Percentiles rank a stretch among this genome's conserved stretches.
Conservation (phyloP, 192 early-diverging fungal genomes). For the Chytriomyces hyalinus region DNA sequence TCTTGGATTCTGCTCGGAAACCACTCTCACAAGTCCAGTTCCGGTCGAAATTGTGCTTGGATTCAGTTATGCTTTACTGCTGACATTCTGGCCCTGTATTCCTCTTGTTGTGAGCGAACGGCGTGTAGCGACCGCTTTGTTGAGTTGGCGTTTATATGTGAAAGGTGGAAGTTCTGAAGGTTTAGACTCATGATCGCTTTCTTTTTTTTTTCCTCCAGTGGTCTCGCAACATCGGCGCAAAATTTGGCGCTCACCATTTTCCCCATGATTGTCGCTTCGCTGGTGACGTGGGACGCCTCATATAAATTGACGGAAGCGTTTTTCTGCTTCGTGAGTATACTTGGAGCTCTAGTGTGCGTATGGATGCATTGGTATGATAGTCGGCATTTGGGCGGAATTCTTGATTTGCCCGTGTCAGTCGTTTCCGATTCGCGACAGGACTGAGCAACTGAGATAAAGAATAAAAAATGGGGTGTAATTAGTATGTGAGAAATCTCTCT, state of each 20-base stretch:
- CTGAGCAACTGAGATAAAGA: neutral
- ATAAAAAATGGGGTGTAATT: neutral
- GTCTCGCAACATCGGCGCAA: conserved; percentile 52
- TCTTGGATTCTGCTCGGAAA: conserved; percentile 41
- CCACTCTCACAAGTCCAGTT: conserved; percentile 44
- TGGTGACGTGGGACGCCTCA: conserved; percentile 49
- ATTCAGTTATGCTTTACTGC: conserved; percentile 50
- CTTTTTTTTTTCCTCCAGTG: conserved; percentile 37
- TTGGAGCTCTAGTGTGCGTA: conserved; percentile 25
- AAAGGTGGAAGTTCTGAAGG: neutral
- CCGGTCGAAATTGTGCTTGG: conserved; percentile 56
- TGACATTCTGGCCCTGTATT: conserved; percentile 60
- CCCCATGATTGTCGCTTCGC: conserved; percentile 60
- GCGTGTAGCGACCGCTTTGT: conserved; percentile 54
- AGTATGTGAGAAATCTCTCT: neutral
- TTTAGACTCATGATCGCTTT: neutral
- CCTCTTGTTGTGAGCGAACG: conserved; percentile 52
- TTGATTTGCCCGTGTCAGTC: conserved; percentile 7
- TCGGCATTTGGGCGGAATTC: conserved; percentile 13
- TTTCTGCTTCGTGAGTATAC: conserved; percentile 34
- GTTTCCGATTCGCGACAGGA: too few species aligned
- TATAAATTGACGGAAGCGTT: conserved; percentile 47
- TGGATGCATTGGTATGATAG: conserved; percentile 38
- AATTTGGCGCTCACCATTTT: conserved; percentile 60
- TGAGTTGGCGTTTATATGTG: neutral